Conservation (phyloP, 2,329 filamentous ascomycete genomes). For the Fusarium subtropicale region DNA sequence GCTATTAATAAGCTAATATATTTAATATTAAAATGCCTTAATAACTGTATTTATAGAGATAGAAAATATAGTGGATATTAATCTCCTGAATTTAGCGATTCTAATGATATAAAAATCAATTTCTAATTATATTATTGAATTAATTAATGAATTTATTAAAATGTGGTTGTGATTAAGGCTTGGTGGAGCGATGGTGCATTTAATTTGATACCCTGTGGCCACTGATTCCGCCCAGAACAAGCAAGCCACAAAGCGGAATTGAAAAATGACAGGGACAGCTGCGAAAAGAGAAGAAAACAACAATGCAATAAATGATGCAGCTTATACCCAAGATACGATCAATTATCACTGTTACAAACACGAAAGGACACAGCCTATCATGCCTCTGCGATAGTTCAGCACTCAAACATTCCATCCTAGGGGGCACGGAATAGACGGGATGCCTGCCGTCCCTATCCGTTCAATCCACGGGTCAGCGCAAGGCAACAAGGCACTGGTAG, state of each 20-base stretch:
- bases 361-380: not conserved
- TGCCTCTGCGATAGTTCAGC: not conserved
- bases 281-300: not conserved
- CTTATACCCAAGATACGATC: not conserved
- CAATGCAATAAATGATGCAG: not conserved
- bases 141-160: too few species aligned
- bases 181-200: too few species aligned
- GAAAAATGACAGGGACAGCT: conserved; percentile 7
- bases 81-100: too few species aligned
- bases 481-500: conserved; percentile 10
- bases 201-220: too few species aligned
- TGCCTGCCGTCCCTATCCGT: conserved; percentile 5
- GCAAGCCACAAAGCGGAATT: conserved; percentile 29
- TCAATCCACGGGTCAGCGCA: conserved; percentile 19
- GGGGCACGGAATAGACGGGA: conserved; percentile 16
- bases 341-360: not conserved
- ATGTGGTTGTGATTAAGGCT: too few species aligned
- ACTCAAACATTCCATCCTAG: conserved; percentile 2
- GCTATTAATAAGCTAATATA: too few species aligned
- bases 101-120: too few species aligned
- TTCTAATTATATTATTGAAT: too few species aligned
- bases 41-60: too few species aligned
- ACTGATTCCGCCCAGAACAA: conserved; percentile 25
- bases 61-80: too few species aligned
- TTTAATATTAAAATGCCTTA: too few species aligned